Conservation (phyloP, 192 early-diverging fungal species). For the Podila clonocystis region DNA sequence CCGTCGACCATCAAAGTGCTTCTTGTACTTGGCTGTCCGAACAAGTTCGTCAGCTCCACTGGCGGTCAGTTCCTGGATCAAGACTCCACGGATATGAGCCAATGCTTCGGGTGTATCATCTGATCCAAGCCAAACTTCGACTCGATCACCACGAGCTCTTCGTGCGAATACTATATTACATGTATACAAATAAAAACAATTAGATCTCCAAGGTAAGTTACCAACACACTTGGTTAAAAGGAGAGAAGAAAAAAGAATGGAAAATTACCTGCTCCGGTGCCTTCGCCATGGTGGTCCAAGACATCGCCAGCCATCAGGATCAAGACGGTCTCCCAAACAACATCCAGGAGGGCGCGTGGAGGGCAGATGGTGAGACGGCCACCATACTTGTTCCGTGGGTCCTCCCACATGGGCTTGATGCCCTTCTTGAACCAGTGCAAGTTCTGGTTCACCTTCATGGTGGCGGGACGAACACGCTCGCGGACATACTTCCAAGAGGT, state of each 20-base stretch:
- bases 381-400: constrained; percentile 75
- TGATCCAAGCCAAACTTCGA: constrained; percentile 60
- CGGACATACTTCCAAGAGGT: constrained; percentile 57
- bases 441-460: constrained; percentile 72
- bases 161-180: constrained; percentile 30
- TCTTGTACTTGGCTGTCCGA: constrained; percentile 43
- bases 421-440: constrained; percentile 74
- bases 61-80: constrained; percentile 29
- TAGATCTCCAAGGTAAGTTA: not conserved
- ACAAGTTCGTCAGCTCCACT: constrained; percentile 47
- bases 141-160: constrained; percentile 56
- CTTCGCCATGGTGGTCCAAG: constrained; percentile 37
- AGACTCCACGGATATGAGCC: constrained; percentile 41
- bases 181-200: not conserved
- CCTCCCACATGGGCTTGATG: constrained; percentile 86
- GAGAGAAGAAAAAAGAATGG: no score
- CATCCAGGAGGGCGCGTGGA: constrained; percentile 44
- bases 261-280: constrained; percentile 42
- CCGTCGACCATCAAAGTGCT: constrained; percentile 39
- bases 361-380: constrained; percentile 60
- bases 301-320: constrained; percentile 58
- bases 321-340: constrained; percentile 56
- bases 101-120: constrained; percentile 43
- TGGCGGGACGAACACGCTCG: constrained; percentile 43
- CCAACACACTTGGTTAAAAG: not conserved